phyloP scores from a whole-genome alignment of 257 asterid genomes.

The Primulina tabacum region DNA sequence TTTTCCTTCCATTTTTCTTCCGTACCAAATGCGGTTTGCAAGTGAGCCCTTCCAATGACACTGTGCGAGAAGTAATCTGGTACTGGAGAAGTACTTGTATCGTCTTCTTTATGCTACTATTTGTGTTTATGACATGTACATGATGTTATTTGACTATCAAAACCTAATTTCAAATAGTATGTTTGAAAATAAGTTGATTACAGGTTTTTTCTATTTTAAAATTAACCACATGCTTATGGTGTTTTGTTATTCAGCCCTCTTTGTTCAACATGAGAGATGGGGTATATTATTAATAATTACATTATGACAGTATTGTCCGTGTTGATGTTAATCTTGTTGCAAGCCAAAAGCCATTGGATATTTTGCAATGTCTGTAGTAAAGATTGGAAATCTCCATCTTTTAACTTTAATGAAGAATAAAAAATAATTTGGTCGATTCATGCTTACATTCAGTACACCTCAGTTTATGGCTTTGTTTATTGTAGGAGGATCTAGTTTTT shows the following conservation, averaged over 20 bases:
- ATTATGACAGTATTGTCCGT: conserved; percentile 4
- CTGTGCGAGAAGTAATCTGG: background rate
- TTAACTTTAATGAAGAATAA: background rate
- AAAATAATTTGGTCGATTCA: background rate
- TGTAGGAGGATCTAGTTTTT: conserved; percentile 11
- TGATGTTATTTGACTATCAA: background rate
- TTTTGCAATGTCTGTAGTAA: background rate
- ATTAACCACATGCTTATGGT: background rate
- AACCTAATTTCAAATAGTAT: conserved; percentile 8
- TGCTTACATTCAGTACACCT: background rate
- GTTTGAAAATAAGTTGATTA: conserved; percentile 15
- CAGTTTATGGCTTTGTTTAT: conserved; percentile 9
- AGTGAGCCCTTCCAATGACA: background rate
- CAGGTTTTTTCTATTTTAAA: background rate
- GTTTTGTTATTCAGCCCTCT: background rate
- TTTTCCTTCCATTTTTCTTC: conserved; percentile 3
- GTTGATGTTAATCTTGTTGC: conserved; percentile 6
- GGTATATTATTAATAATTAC: background rate
- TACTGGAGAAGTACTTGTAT: background rate
- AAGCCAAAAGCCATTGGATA: conserved; percentile 7
- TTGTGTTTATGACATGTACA: background rate
- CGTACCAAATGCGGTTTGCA: background rate
- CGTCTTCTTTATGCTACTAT: background rate
- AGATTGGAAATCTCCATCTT: background rate
- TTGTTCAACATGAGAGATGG: background rate